Evolutionary conservation across 148 eudicot species (phyloP).

Genomic region (Rhododendron molle): DNA sequence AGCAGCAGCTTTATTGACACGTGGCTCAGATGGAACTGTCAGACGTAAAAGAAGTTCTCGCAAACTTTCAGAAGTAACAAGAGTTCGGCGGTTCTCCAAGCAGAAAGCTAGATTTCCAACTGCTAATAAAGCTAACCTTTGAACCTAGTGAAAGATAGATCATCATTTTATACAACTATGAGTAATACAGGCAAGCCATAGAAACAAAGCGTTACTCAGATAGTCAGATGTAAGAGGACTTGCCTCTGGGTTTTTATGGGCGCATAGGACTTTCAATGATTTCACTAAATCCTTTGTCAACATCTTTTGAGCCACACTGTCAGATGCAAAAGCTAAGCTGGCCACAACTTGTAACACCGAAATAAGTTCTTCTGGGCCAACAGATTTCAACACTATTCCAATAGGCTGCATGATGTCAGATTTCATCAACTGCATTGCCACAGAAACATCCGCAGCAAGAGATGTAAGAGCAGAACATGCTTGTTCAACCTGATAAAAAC

Average conservation of each 20-base stretch:
- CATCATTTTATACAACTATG: conserved; percentile 8
- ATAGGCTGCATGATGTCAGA: conserved; percentile 96
- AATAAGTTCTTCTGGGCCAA: conserved; percentile 63
- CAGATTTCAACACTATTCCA: conserved; percentile 67
- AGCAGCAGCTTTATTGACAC: conserved; percentile 94
- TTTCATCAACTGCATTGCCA: conserved; percentile 79
- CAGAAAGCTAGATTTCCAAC: conserved; percentile 94
- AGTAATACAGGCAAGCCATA: not conserved
- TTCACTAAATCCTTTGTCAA: conserved; percentile 78
- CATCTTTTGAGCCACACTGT: conserved; percentile 84
- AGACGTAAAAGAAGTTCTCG: conserved; percentile 88
- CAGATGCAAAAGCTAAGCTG: conserved; percentile 83
- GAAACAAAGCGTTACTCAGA: not conserved
- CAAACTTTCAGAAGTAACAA: conserved; percentile 92
- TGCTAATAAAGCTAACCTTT: conserved; percentile 78
- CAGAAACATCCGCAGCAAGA: conserved; percentile 82
- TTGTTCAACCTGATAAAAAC: conserved; percentile 81
- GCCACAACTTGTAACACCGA: conserved; percentile 87
- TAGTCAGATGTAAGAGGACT: conserved; percentile 9
- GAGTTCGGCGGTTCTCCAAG: conserved; percentile 72
- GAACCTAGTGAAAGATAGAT: conserved; percentile 53
- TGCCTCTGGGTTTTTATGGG: conserved; percentile 89
- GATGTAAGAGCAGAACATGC: conserved; percentile 93
- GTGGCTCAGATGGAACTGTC: conserved; percentile 67
- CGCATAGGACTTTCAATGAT: conserved; percentile 79